Evolutionary conservation across 2,329 filamentous ascomycete species (phyloP), one percentile per base, ranked within the genome.

Genomic region (Penicillium oxalicum): DNA sequence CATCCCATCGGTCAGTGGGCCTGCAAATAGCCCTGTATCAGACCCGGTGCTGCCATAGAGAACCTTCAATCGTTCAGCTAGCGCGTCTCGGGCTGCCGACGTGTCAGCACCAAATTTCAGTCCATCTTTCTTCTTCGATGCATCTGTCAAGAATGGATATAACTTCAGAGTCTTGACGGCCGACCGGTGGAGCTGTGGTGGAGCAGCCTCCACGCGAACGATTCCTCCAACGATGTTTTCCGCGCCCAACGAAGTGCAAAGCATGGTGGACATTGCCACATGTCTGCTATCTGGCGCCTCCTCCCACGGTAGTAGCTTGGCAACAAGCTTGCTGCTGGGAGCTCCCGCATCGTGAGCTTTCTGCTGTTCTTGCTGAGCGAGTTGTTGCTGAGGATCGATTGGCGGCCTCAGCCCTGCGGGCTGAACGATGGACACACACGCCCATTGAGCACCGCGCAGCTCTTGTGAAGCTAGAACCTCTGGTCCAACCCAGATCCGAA

Each of bases 81-180:
- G 52, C 7, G 90, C 88, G 62, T 95, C 88, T 45, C 84, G 84
- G 57, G 93, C 88, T 5, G 86, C 80, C 59, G 88, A 88, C 0
- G 88, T 87, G 59, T 95, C 89, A 11, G 90, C 88, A 4, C 91
- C 91, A 63, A 97, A 95, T 59, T 83, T 89, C 24, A 96, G 75
- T 0, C 85, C 86, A 40, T 84, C 78, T 33, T 76, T 78, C 35
- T 76, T 70, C 57, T 82, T 83, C 3, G 76, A 71, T 24, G 71
- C 70, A 41, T 74, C 68, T 1, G 77, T 72, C 3, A 81, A 77
- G 61, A 96, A 97, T 0, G 93, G 93, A 48, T 86, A 87, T 2
- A 98, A 74, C 58, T 87, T 91, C 49, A 97, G 71, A 4, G 81
- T 74, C 68, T 81, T 81, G 4, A 88, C 74, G 0, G 81, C 76